Conservation (phyloP, 768 basidiomycete species). For the Polyporus arcularius region DNA sequence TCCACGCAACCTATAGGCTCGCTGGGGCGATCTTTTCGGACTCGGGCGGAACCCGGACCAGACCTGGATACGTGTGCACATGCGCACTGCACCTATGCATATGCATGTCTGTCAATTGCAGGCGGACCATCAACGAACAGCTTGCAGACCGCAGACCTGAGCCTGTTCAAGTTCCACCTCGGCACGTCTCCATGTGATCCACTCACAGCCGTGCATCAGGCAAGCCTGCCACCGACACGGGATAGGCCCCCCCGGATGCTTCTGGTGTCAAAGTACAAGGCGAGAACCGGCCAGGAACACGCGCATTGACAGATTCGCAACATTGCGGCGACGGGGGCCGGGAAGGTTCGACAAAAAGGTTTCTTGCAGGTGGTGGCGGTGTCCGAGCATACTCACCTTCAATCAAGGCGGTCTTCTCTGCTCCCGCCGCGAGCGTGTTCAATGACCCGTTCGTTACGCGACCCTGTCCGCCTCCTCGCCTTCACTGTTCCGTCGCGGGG, state of each 20-base stretch:
- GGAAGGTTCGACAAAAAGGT: background rate
- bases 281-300: background rate
- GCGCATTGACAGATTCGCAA: background rate
- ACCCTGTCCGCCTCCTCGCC: too few species aligned
- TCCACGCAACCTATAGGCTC: background rate
- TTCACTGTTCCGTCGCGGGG: too few species aligned
- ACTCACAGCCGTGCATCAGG: background rate
- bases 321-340: background rate
- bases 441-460: background rate
- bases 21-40: background rate
- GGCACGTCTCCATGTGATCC: background rate
- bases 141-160: background rate
- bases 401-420: background rate
- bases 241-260: background rate
- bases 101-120: background rate
- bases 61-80: background rate
- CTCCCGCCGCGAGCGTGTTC: background rate
- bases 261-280: background rate
- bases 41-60: background rate
- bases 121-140: background rate
- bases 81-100: too few species aligned
- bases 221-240: background rate
- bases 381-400: constrained; percentile 5
- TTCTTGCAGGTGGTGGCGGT: background rate
- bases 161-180: background rate